These are phyloP conservation scores for Favolaschia claudopus DNA, from an alignment of 768 basidiomycete genomes.

Conservation along the genomic window DNA sequence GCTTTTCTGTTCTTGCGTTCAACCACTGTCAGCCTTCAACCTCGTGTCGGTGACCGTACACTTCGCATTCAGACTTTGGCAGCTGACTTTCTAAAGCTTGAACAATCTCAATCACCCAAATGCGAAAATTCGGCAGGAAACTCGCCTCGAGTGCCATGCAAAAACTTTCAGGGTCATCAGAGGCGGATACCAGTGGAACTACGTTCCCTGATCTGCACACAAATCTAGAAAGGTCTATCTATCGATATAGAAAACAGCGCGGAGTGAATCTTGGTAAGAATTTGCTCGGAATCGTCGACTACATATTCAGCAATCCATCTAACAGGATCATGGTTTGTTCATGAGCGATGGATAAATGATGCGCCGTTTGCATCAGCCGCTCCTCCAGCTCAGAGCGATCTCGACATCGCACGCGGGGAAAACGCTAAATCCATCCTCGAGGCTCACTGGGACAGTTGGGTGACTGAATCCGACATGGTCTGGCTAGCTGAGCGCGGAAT, in stretches of 20 bases:
- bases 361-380: slow-evolving; percentile 61
- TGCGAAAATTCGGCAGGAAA: too few species aligned
- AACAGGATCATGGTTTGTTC: slow-evolving; percentile 79
- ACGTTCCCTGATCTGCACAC: too few species aligned
- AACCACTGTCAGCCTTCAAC: too few species aligned
- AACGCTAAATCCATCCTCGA: slow-evolving; percentile 58
- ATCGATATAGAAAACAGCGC: slow-evolving; percentile 74
- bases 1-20: too few species aligned
- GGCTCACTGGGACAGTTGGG: slow-evolving; percentile 78
- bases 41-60: too few species aligned
- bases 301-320: not conserved
- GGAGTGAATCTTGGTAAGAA: slow-evolving; percentile 83
- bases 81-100: too few species aligned
- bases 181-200: too few species aligned
- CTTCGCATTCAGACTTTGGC: too few species aligned
- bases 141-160: too few species aligned
- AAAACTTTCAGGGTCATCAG: too few species aligned
- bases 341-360: slow-evolving; percentile 79
- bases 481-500: slow-evolving; percentile 66
- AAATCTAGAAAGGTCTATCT: slow-evolving; percentile 26
- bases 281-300: not conserved
- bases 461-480: slow-evolving; percentile 68
- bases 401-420: slow-evolving; percentile 71
- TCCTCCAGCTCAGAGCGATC: slow-evolving; percentile 67
- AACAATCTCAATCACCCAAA: too few species aligned